Evolutionary conservation across 2,329 filamentous ascomycete genomes (phyloP), one percentile per base, ranked within the genome.

Genomic region (Sporothrix inflata): DNA sequence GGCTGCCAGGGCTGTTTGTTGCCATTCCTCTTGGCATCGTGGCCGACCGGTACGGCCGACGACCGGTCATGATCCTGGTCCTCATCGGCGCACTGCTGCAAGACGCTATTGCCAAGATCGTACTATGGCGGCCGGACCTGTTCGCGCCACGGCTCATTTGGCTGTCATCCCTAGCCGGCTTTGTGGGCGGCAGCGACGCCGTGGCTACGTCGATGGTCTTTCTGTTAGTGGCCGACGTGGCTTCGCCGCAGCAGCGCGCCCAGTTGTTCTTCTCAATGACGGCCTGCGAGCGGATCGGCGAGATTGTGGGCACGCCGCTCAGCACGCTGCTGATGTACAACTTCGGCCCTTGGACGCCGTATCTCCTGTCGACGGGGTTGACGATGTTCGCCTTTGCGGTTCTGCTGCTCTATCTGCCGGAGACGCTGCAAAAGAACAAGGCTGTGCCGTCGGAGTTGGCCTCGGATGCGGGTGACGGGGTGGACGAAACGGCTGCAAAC

Each of bases 321-420:
- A 65, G 60, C 60, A 24, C 60, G n/a, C 21, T 65, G 1, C 21
- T 65, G 4, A 65, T 65, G 60, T 65, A 65, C 60, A 65, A 14
- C 4, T 45, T 45, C 40, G 40, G 12, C 6, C 60, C 60, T 1
- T 65, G 60, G 60, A 45, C 14, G 21, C 60, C 38, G 9, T 65
- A 65, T 19, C 12, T 45, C 11, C 21, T 65, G 11, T 45, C 60
- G 38, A 65, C 60, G 16, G 38, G 12, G 4, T 21, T 65, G 5
- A 65, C 60, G 14, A 2, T 27, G 12, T 4, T 65, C 12, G 38
- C 38, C n/a, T 27, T 65, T 11, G 12, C 11, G 9, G n/a, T 42
- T 6, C 14, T 65, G n/a, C 40, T 65, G n/a, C n/a, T 45, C 1
- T 65, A 24, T 24, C 38, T 65, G 11, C 60, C 60, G 3, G 60